phyloP scores from a whole-genome alignment of 1,284 basidiomycete genomes.

The Wolfiporia cocos region DNA sequence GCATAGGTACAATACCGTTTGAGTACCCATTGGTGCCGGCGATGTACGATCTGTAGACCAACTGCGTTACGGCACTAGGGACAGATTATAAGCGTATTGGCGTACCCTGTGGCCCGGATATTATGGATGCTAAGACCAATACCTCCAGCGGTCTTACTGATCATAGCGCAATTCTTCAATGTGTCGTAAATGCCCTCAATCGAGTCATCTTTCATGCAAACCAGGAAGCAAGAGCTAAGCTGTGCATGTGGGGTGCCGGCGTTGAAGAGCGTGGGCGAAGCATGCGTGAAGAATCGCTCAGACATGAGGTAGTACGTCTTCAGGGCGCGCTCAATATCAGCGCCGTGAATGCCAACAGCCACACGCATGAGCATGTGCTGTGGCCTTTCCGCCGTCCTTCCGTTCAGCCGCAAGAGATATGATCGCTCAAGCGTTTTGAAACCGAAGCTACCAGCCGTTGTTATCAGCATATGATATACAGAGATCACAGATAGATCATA shows the following conservation, averaged over 20 bases:
- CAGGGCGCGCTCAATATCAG: slow-evolving; percentile 84
- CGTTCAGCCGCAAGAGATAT: slow-evolving; percentile 92
- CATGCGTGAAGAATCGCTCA: slow-evolving; percentile 96
- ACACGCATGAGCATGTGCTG: slow-evolving; percentile 99
- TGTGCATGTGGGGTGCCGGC: slow-evolving; percentile 96
- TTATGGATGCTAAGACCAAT: slow-evolving; percentile 97
- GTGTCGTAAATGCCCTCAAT: slow-evolving; percentile 99
- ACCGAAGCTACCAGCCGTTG: slow-evolving; percentile 66
- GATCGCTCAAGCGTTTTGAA: slow-evolving; percentile 99
- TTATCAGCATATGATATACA: neutral
- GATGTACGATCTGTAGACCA: slow-evolving; percentile 74
- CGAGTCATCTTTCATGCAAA: slow-evolving; percentile 98
- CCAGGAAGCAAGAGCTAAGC: slow-evolving; percentile 96
- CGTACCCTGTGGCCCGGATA: slow-evolving; percentile 92
- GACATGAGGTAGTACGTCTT: slow-evolving; percentile 97
- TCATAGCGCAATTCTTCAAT: slow-evolving; percentile 98
- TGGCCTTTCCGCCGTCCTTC: slow-evolving; percentile 94
- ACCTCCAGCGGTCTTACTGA: slow-evolving; percentile 98
- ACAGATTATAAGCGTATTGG: too few species aligned
- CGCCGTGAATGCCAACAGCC: slow-evolving; percentile 94
- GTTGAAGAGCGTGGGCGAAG: slow-evolving; percentile 98
- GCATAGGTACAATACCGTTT: slow-evolving; percentile 99
- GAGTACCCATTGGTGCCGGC: slow-evolving; percentile 97
- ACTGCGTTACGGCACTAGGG: too few species aligned
- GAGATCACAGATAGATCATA: slow-evolving; percentile 29